Percentiles rank a stretch among this genome's conserved stretches.
Conservation (phyloP, 2,329 filamentous ascomycete genomes). For the Ophiostoma pallidulum region DNA sequence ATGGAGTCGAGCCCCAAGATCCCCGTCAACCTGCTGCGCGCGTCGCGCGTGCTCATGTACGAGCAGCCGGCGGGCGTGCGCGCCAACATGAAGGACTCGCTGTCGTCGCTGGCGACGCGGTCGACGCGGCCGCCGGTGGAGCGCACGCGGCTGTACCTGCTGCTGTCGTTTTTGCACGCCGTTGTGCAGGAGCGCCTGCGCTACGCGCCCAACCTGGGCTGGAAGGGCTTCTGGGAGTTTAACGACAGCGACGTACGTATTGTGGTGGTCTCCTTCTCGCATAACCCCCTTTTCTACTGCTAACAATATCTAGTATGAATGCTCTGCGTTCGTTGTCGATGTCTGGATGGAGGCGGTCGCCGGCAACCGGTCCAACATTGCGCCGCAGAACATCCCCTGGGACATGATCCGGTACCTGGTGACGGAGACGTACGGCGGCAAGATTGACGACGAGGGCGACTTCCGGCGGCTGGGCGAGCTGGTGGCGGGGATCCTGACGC, state of each 20-base stretch:
- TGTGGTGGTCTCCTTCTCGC: not conserved
- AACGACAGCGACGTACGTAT: constrained; percentile 92
- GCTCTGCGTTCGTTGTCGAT: constrained; percentile 90
- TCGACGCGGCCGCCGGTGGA: constrained; percentile 79
- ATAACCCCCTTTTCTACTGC: not conserved
- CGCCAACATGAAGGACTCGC: constrained; percentile 97
- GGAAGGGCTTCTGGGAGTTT: constrained; percentile 99
- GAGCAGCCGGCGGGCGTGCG: constrained; percentile 94
- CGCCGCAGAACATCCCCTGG: constrained; percentile 91
- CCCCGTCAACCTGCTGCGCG: constrained; percentile 86
- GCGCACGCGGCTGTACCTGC: constrained; percentile 76
- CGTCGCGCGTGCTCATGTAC: constrained; percentile 91
- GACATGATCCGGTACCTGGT: constrained; percentile 86
- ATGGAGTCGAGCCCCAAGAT: constrained; percentile 98
- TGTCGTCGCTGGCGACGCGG: constrained; percentile 69
- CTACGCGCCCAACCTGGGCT: constrained; percentile 87
- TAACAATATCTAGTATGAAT: constrained; percentile 68
- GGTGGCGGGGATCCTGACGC: constrained; percentile 70
- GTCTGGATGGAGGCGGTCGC: constrained; percentile 82
- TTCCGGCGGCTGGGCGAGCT: constrained; percentile 64
- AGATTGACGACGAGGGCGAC: constrained; percentile 87
- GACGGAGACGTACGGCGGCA: constrained; percentile 92
- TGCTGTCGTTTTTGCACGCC: constrained; percentile 90
- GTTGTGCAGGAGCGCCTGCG: constrained; percentile 90
- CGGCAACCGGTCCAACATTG: constrained; percentile 81